Evolutionary conservation across 306 rosid species (phyloP).

Genomic region (Crotalaria pallida): DNA sequence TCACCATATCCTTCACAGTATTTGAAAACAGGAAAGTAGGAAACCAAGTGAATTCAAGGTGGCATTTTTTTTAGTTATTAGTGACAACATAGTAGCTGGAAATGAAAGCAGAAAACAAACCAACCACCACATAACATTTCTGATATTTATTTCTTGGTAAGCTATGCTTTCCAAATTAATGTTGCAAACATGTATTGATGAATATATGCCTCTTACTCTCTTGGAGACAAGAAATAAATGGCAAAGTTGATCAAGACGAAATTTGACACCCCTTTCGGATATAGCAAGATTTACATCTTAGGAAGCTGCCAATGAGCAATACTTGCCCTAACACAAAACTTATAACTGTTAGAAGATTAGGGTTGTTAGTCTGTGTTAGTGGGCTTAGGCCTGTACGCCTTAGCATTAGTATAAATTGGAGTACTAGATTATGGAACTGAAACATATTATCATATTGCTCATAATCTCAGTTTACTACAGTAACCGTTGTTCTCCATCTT

Average conservation of each 20-base stretch:
- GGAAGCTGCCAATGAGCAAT: neutral
- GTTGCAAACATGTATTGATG: neutral
- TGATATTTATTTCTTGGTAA: neutral
- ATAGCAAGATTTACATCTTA: conserved; percentile 2
- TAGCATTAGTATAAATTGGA: no score
- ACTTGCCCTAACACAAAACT: neutral
- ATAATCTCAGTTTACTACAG: neutral
- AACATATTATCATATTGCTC: neutral
- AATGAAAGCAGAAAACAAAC: no score
- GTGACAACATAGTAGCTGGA: no score
- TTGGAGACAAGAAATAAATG: neutral
- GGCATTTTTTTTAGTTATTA: no score
- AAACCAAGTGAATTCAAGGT: no score
- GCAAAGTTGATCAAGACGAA: neutral
- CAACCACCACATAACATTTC: neutral
- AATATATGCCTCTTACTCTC: neutral
- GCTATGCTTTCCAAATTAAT: neutral
- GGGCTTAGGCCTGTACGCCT: no score
- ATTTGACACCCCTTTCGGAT: neutral
- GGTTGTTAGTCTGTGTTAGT: no score
- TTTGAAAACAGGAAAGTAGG: no score
- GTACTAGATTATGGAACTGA: no score
- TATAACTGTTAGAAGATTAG: neutral
- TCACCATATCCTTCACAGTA: no score
- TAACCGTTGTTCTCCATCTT: neutral